A percentile compares a stretch with the other conserved stretches of the same genome.
Evolutionary conservation across 441 rosid genomes (phyloP).

Genomic region (Croton setiger): DNA sequence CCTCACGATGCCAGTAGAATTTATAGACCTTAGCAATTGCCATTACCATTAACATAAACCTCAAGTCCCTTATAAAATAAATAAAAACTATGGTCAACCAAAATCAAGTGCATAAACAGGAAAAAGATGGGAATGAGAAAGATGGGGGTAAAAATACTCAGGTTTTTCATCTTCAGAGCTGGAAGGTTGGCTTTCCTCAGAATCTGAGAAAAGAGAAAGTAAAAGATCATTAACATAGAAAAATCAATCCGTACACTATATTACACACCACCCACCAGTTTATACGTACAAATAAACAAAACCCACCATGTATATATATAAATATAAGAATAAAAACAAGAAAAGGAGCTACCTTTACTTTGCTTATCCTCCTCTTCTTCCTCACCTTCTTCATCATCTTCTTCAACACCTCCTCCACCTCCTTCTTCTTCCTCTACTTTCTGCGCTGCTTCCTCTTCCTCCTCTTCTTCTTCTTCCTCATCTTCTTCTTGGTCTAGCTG

Average conservation of each 20-base stretch:
- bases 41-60: background rate
- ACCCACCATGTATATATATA: constrained; percentile 5
- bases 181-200: constrained; percentile 51
- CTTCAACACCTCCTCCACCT: constrained; percentile 8
- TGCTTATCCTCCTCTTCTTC: background rate
- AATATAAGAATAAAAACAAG: background rate
- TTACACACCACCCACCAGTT: background rate
- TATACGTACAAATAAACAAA: constrained; percentile 16
- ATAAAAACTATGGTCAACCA: background rate
- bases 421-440: constrained; percentile 6
- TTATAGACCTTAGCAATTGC: background rate
- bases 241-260: constrained; percentile 12
- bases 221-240: constrained; percentile 7
- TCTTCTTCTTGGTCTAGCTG: constrained; percentile 24
- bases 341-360: constrained; percentile 4
- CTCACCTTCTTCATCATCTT: constrained; percentile 13
- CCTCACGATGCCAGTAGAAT: background rate
- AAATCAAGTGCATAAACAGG: background rate
- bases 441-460: constrained; percentile 15
- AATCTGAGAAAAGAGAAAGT: constrained; percentile 41
- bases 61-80: background rate
- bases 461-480: background rate
- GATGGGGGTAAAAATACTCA: constrained; percentile 42
- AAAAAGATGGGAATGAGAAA: constrained; percentile 4
- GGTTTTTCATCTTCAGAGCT: constrained; percentile 55